These are phyloP conservation scores for Gaeumannomyces tritici DNA, from an alignment of 2,329 filamentous ascomycete genomes.

Conservation along the genomic window DNA sequence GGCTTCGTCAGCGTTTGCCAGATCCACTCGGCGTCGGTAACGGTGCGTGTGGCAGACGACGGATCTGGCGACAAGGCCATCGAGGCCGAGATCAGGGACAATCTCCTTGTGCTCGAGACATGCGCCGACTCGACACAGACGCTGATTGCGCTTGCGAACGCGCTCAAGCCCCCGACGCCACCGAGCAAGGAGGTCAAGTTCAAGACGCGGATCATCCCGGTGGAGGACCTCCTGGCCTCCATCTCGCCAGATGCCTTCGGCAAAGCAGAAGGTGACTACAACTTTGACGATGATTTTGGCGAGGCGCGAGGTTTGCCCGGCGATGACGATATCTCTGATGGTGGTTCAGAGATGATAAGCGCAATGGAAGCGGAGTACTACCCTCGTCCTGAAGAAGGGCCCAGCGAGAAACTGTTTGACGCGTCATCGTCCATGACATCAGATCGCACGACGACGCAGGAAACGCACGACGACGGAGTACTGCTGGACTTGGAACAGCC, in stretches of 20 bases:
- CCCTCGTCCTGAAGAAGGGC: constrained; percentile 11
- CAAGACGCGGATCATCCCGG: constrained; percentile 73
- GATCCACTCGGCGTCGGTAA: constrained; percentile 69
- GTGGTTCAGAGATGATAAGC: neutral
- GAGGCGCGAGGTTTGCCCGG: constrained; percentile 25
- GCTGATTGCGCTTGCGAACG: constrained; percentile 68
- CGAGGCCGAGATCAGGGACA: constrained; percentile 74
- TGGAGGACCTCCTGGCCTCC: constrained; percentile 82
- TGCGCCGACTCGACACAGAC: constrained; percentile 97
- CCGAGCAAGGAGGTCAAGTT: constrained; percentile 80
- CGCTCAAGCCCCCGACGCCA: constrained; percentile 71
- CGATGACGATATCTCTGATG: constrained; percentile 2
- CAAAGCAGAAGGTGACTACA: constrained; percentile 48
- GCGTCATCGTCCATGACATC: constrained; percentile 26
- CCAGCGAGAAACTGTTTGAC: constrained; percentile 39
- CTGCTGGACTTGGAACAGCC: constrained; percentile 25
- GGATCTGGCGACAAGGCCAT: constrained; percentile 55
- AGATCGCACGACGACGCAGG: constrained; percentile 28
- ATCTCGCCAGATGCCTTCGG: constrained; percentile 81
- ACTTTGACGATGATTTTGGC: constrained; percentile 54
- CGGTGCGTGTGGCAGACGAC: constrained; percentile 49
- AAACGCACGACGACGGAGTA: constrained; percentile 35
- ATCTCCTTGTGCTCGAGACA: constrained; percentile 83
- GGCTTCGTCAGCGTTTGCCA: constrained; percentile 84
- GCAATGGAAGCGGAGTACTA: constrained; percentile 1